Base-by-base conservation (phyloP, 2,329 filamentous ascomycete genomes). In the Curvularia sp. region DNA sequence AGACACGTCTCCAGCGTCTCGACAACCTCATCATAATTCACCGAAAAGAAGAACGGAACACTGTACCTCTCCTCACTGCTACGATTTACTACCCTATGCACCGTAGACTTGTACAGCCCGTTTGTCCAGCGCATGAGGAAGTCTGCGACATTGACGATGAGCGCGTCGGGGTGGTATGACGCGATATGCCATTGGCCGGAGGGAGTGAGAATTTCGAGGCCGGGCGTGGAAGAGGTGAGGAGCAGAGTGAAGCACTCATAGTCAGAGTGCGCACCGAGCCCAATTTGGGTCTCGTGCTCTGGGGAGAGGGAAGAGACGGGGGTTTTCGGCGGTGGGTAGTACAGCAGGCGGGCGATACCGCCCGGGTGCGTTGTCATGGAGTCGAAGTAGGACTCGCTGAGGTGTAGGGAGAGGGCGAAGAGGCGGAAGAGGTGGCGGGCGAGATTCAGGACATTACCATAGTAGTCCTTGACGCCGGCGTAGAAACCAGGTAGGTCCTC, bases 101-200 rank as follows among this genome's bases (percentile, higher is more conserved):
- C 77, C 0, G 81, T 83, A 44, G 78, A 82, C 53, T 81, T 76
- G 55, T 82, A 84, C 46, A 71, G 57, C 18, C 80, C 82, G 54
- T 85, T 85, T 0, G 82, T 83, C 72, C 81, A 82, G 15, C 82
- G 76, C 77, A 82, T 82, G 60, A 85, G 67, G 53, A 79, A 82
- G 63, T 85, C 81, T 5, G 78, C 83, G 18, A 84, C 80, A 52
- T 85, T 85, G n/a, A 85, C 80, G 15, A 85, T 81, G 46, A 84
- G 77, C 0, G 81, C 76, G 0, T 75, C 79, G 1, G 75, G 73
- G 0, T 81, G 66, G 2, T 81, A 79, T 4, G 65, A 61, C 0
- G 80, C 71, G 4, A 65, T 48, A 33, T 72, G 69, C 74, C 74
- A 78, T 4, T 63, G 42, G 0, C 68, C 70, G 1, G 68, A 69